Conservation (phyloP, 148 eudicot genomes). For the Linanthus parryae region DNA sequence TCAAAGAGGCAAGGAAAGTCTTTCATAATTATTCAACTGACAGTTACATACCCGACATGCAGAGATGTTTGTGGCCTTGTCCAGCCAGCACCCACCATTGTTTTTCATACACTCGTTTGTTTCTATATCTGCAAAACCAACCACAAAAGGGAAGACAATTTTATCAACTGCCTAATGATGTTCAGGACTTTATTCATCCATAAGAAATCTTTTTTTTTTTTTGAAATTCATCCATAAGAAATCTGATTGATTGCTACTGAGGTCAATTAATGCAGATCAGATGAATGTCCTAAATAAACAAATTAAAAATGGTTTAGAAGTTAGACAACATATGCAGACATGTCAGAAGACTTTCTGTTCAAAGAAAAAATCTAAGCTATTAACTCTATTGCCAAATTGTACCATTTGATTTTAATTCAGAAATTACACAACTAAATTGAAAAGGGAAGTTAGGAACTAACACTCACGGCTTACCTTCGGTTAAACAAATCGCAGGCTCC, state of each 20-base stretch:
- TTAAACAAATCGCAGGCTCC: constrained; percentile 80
- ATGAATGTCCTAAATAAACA: background rate
- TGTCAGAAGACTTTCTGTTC: background rate
- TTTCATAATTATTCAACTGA: background rate
- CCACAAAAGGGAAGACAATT: constrained; percentile 1
- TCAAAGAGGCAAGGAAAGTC: background rate
- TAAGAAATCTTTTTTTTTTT: background rate
- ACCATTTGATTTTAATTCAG: background rate
- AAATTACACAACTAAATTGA: background rate
- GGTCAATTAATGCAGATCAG: background rate
- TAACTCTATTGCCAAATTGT: background rate
- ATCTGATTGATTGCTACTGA: background rate
- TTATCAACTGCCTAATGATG: background rate
- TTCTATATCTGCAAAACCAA: constrained; percentile 53
- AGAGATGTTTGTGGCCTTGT: constrained; percentile 64
- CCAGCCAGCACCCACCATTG: constrained; percentile 97
- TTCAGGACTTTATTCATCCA: background rate
- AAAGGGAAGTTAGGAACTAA: background rate
- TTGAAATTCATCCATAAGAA: background rate
- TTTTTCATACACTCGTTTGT: constrained; percentile 82
- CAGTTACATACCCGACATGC: constrained; percentile 72
- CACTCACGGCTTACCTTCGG: constrained; percentile 35
- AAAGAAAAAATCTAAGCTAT: too few species aligned
- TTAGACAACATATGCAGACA: background rate
- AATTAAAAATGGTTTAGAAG: too few species aligned